Percentiles rank a stretch among this genome's conserved stretches.
Conservation (phyloP, 2,329 filamentous ascomycete genomes). For the Exophiala dermatitidis region DNA sequence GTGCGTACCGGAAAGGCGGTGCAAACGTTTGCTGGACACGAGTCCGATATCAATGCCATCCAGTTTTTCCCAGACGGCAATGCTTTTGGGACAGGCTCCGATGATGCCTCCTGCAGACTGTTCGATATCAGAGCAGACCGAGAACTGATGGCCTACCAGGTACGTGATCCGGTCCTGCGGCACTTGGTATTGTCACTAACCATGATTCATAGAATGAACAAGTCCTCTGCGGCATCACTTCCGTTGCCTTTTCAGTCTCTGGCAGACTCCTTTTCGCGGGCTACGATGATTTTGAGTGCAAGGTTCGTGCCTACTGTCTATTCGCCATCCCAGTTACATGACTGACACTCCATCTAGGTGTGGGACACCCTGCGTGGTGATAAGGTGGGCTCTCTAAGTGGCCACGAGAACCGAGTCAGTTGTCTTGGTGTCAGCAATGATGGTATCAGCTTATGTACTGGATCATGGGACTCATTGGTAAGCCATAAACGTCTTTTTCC, state of each 20-base stretch:
- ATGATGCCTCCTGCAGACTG: constrained; percentile 92
- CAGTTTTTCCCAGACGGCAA: constrained; percentile 99
- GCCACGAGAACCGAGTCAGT: constrained; percentile 98
- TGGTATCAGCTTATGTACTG: constrained; percentile 97
- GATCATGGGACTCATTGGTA: constrained; percentile 98
- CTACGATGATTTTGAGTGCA: constrained; percentile 99
- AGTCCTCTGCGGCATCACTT: constrained; percentile 95
- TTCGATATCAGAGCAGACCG: constrained; percentile 97
- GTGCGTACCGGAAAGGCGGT: constrained; percentile 96
- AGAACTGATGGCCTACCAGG: constrained; percentile 61
- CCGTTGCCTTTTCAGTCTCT: constrained; percentile 94
- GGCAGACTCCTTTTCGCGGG: constrained; percentile 91
- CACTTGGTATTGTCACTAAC: constrained; percentile 6
- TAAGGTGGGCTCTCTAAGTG: constrained; percentile 91
- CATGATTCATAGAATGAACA: constrained; percentile 67
- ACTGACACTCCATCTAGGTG: constrained; percentile 53
- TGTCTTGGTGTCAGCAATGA: constrained; percentile 98
- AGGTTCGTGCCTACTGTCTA: constrained; percentile 55
- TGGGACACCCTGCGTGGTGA: constrained; percentile 97
- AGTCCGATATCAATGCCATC: constrained; percentile 98
- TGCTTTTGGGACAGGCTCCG: constrained; percentile 94
- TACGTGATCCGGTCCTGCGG: constrained; percentile 34
- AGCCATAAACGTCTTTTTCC: constrained; percentile 37
- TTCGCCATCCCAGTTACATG: neutral
- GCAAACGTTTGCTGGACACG: constrained; percentile 96